These are phyloP conservation scores for Diospyros lotus DNA, from an alignment of 148 eudicot species.

Conservation along the genomic window DNA sequence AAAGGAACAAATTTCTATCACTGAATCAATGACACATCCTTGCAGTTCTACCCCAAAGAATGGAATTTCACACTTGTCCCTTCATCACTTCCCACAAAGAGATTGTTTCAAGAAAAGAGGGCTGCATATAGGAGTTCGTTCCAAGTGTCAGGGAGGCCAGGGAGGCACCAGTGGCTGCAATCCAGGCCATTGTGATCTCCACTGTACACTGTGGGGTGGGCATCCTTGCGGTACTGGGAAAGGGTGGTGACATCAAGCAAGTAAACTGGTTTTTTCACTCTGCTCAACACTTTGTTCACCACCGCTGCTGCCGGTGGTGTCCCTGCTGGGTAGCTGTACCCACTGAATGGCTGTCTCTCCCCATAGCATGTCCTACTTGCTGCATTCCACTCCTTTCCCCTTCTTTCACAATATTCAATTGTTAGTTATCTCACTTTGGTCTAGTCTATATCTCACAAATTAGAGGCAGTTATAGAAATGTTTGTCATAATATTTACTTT, in stretches of 20 bases:
- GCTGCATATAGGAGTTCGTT: constrained; percentile 59
- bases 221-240: constrained; percentile 50
- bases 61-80: too few species aligned
- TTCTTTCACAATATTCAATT: constrained; percentile 11
- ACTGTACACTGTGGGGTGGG: constrained; percentile 32
- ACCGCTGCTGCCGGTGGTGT: constrained; percentile 9
- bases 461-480: too few species aligned
- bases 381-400: constrained; percentile 43
- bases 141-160: constrained; percentile 93
- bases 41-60: too few species aligned
- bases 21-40: too few species aligned
- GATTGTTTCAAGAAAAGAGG: too few species aligned
- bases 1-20: too few species aligned
- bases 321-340: constrained; percentile 17
- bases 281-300: constrained; percentile 20
- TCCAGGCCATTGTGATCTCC: constrained; percentile 21
- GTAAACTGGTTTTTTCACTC: constrained; percentile 20
- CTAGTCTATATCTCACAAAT: too few species aligned
- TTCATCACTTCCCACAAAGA: too few species aligned
- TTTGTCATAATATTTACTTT: too few species aligned
- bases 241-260: constrained; percentile 46
- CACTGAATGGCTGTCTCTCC: constrained; percentile 11
- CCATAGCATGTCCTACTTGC: not conserved
- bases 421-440: not conserved
- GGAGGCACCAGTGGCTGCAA: constrained; percentile 86